Evolutionary conservation across 1,139 yeast genomes (phyloP).

Genomic region (Yamadazyma blattariae): DNA sequence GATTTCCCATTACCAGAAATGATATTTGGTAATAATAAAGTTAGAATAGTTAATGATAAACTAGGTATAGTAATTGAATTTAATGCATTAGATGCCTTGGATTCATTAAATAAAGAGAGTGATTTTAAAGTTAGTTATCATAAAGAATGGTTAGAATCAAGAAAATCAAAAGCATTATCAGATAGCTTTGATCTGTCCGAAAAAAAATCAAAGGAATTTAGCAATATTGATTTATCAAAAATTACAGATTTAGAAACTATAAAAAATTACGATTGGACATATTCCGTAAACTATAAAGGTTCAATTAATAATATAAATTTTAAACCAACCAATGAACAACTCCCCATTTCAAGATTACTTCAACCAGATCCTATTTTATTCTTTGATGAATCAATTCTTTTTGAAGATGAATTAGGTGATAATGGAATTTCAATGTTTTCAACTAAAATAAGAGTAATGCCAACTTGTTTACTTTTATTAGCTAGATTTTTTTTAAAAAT

Average conservation of each 20-base stretch:
- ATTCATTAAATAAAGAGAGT: slow-evolving; percentile 48
- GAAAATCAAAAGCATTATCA: slow-evolving; percentile 35
- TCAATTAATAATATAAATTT: slow-evolving; percentile 29
- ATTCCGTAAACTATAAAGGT: slow-evolving; percentile 78
- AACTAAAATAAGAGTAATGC: slow-evolving; percentile 87
- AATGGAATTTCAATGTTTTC: slow-evolving; percentile 83
- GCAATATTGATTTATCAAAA: slow-evolving; percentile 28
- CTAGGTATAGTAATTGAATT: slow-evolving; percentile 55
- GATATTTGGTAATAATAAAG: slow-evolving; percentile 89
- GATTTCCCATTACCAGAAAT: slow-evolving; percentile 92
- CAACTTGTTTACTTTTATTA: slow-evolving; percentile 67
- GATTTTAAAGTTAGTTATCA: slow-evolving; percentile 73
- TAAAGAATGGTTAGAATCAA: slow-evolving; percentile 77
- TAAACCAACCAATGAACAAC: slow-evolving; percentile 22
- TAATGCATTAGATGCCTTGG: slow-evolving; percentile 79
- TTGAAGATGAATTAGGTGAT: slow-evolving; percentile 94
- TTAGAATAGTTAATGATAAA: slow-evolving; percentile 45
- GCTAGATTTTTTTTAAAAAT: slow-evolving; percentile 82
- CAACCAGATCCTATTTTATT: slow-evolving; percentile 83
- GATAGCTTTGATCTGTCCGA: slow-evolving; percentile 22
- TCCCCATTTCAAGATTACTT: slow-evolving; percentile 70
- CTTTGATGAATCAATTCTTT: slow-evolving; percentile 83
- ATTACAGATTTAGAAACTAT: slow-evolving; percentile 42
- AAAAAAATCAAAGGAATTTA: slow-evolving; percentile 25
- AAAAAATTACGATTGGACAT: slow-evolving; percentile 96